Conservation (phyloP, 192 early-diverging fungal genomes). For the Coemansia sp. region DNA sequence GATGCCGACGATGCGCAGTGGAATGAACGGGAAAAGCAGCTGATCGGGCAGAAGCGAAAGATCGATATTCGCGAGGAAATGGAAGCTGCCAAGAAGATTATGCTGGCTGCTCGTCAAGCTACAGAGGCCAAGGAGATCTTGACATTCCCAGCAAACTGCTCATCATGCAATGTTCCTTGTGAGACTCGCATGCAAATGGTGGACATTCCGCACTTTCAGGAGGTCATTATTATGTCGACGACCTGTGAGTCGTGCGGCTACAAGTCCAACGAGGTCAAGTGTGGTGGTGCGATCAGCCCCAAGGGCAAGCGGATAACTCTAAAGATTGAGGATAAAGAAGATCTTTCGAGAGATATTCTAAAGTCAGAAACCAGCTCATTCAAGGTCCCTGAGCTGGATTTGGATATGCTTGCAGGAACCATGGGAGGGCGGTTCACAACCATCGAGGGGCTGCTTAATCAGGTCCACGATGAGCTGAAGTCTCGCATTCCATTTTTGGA, state of each 20-base stretch:
- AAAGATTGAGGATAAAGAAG: conserved; percentile 77
- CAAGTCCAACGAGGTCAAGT: conserved; percentile 96
- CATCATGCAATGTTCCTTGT: conserved; percentile 69
- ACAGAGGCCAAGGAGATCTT: conserved; percentile 70
- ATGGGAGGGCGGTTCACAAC: conserved; percentile 95
- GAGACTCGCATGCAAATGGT: conserved; percentile 90
- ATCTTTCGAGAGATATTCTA: conserved; percentile 88
- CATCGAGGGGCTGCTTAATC: conserved; percentile 85
- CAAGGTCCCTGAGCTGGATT: conserved; percentile 81
- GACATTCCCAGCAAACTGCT: conserved; percentile 82
- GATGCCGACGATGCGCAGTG: conserved; percentile 55
- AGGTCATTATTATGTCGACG: conserved; percentile 94
- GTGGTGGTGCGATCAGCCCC: conserved; percentile 79
- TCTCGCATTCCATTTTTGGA: conserved; percentile 60
- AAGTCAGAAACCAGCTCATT: conserved; percentile 94
- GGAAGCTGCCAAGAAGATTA: conserved; percentile 33
- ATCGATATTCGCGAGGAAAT: conserved; percentile 43
- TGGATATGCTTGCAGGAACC: conserved; percentile 84
- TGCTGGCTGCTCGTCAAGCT: conserved; percentile 53
- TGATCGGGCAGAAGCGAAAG: conserved; percentile 9
- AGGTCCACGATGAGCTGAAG: conserved; percentile 83
- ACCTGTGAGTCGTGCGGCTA: conserved; percentile 88
- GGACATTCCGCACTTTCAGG: conserved; percentile 93
- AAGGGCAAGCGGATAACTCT: conserved; percentile 81
- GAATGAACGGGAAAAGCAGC: conserved; percentile 24